A percentile compares a stretch with the other conserved stretches of the same genome.
phyloP scores from a whole-genome alignment of 2,329 filamentous ascomycete species.

The Corinectria fuckeliana region DNA sequence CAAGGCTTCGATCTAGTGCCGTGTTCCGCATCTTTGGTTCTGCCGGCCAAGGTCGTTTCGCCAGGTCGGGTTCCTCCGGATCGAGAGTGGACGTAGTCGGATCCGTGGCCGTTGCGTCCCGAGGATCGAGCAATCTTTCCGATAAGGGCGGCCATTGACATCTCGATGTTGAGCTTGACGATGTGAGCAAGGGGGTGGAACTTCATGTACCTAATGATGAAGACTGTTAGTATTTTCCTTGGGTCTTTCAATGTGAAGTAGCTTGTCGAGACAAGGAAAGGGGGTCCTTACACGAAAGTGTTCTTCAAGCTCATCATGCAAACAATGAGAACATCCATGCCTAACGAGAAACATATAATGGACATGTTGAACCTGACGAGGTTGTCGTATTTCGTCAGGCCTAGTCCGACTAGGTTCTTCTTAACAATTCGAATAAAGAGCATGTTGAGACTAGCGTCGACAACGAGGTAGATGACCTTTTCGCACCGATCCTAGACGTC shows the following conservation, averaged over 20 bases:
- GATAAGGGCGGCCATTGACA: constrained; percentile 28
- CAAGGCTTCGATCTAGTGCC: constrained; percentile 3
- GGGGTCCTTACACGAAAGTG: neutral
- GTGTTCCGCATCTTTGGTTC: neutral
- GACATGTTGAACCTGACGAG: constrained; percentile 1
- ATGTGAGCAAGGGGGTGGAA: constrained; percentile 2
- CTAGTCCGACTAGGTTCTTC: constrained; percentile 50
- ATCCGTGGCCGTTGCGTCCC: neutral
- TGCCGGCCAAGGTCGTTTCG: neutral
- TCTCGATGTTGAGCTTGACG: constrained; percentile 17
- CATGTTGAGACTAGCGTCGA: constrained; percentile 52
- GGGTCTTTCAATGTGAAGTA: too few species aligned
- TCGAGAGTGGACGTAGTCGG: neutral
- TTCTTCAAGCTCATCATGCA: neutral
- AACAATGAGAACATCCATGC: constrained; percentile 2
- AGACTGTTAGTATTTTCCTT: neutral
- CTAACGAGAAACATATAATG: neutral
- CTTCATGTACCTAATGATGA: neutral
- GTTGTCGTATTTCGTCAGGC: constrained; percentile 47
- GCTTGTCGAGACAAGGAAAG: neutral
- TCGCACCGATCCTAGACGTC: constrained; percentile 55
- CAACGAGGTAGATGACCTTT: constrained; percentile 52
- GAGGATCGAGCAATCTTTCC: neutral
- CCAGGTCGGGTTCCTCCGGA: constrained; percentile 6
- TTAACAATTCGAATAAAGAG: constrained; percentile 53